Percentiles rank a stretch among this genome's conserved stretches.
phyloP scores from a whole-genome alignment of 1,284 basidiomycete species.

The Mycosarcoma mackinlayi region DNA sequence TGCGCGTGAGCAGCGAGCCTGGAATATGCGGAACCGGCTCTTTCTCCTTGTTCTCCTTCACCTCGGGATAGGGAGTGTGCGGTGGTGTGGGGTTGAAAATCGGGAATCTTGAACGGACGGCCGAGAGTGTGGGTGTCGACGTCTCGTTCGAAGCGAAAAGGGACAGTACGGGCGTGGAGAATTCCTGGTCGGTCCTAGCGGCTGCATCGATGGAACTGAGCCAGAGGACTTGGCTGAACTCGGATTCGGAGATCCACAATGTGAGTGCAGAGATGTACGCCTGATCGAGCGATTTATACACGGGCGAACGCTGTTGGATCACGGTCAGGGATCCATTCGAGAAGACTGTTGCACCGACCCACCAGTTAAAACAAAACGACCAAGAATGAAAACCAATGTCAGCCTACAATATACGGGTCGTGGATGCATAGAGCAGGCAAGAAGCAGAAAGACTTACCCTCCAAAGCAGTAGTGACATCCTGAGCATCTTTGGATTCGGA shows the following conservation, averaged over 20 bases:
- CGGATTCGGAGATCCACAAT: conserved; percentile 5
- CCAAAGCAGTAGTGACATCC: conserved; percentile 28
- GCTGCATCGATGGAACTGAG: conserved; percentile 53
- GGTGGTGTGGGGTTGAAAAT: conserved; percentile 13
- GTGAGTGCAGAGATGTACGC: conserved; percentile 30
- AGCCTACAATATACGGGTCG: too few species aligned
- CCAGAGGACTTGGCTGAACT: conserved; percentile 20
- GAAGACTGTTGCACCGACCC: conserved; percentile 27
- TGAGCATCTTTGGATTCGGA: conserved; percentile 16
- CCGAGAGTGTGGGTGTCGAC: conserved; percentile 7
- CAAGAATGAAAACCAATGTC: background rate
- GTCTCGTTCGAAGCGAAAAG: conserved; percentile 24
- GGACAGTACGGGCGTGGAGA: conserved; percentile 25
- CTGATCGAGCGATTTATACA: conserved; percentile 36
- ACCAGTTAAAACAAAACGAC: background rate
- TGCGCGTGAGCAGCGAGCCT: conserved; percentile 36
- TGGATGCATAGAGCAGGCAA: too few species aligned
- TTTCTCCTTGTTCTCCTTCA: background rate
- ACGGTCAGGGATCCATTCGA: conserved; percentile 33
- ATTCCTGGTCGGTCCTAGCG: conserved; percentile 51
- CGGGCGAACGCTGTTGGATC: conserved; percentile 60
- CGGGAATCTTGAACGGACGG: conserved; percentile 1
- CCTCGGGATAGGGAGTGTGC: background rate
- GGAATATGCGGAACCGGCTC: conserved; percentile 43
- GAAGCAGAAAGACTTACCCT: conserved; percentile 14